Base-by-base conservation (phyloP, 176 grass and related monocot species). In the Bromus sterilis region DNA sequence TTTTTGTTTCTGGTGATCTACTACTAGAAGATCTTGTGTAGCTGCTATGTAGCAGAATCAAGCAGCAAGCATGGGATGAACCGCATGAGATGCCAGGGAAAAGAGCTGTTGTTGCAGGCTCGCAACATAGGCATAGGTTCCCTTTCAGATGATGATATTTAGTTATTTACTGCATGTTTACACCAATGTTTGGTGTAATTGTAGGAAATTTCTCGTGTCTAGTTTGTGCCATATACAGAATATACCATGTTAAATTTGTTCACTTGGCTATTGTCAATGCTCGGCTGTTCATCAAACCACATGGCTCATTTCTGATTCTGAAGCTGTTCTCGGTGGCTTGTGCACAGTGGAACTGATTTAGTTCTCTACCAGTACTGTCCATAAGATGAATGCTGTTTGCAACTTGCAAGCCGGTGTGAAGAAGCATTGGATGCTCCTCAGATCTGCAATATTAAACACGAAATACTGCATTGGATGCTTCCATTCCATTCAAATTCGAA, bases 1-100 rank as follows among this genome's bases (percentile, higher is more conserved):
- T 86, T 89, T 89, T 80, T 84, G 81, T 86, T 89, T 89, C 63
- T 34, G 6, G 42, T 81, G 66, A 68, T 21, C 48, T 53, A 82
- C 58, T 60, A 51, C 21, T 87, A 86, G 75, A 70, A 75, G 66
- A 74, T 82, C 44, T 37, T 72, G 32, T 25, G 44, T 89, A 56
- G 77, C 78, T 78, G 78, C 82, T 78, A 9, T 53, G 73, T 86
- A 86, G 78, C 49, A 20, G 56, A 69, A 71, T 76, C 39, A 32
- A 76, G 71, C 72, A 82, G 78, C 56, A 29, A 55, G 30, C 46
- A 46, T 85, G 56, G 74, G 82, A 71, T 61, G 55, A 82, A 58
- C 46, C 32, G 35, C 49, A 62, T 44, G 31, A 70, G 66, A 62
- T 25, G 6, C 11, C 72, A 72, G 56, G 76, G 32, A n/a, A n/a